Percentiles rank a stretch among this genome's conserved stretches.
Conservation (phyloP, 2,329 filamentous ascomycete species). For the Diplodia corticola region DNA sequence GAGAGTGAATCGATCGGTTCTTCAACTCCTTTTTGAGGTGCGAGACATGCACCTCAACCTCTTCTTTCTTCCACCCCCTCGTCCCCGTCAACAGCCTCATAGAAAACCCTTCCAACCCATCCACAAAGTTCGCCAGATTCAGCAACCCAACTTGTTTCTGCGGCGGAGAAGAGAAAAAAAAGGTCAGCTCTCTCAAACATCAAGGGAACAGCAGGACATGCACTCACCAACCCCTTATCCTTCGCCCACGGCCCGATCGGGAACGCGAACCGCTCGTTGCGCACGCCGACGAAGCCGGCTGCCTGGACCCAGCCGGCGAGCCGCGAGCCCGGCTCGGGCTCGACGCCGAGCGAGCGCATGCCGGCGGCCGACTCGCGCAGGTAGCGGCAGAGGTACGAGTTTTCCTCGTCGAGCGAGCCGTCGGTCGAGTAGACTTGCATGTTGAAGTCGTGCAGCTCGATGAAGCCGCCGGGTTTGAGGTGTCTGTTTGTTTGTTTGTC, state of each 20-base stretch:
- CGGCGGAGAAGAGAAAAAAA: not conserved
- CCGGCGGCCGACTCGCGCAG: not conserved
- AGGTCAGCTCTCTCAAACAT: not conserved
- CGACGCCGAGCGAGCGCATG: conserved; percentile 10
- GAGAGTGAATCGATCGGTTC: conserved; percentile 23
- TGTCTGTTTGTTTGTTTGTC: conserved; percentile 35
- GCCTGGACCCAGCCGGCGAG: conserved; percentile 29
- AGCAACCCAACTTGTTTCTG: conserved; percentile 34
- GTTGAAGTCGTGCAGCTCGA: conserved; percentile 35
- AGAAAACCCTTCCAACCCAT: conserved; percentile 31
- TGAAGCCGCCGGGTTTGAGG: conserved; percentile 34
- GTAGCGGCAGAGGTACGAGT: conserved; percentile 21
- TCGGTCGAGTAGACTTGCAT: conserved; percentile 34
- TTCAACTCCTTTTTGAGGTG: conserved; percentile 30
- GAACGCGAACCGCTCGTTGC: conserved; percentile 38
- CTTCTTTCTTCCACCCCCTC: conserved; percentile 29
- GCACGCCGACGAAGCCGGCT: conserved; percentile 31
- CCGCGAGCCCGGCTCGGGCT: conserved; percentile 26
- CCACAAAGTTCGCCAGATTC: conserved; percentile 30
- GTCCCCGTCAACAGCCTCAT: conserved; percentile 26
- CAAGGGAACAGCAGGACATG: not conserved
- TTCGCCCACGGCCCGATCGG: conserved; percentile 26
- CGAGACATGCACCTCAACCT: conserved; percentile 31
- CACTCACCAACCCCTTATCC: conserved; percentile 25
- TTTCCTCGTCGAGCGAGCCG: conserved; percentile 29